A percentile compares a stretch with the other conserved stretches of the same genome.
phyloP scores from a whole-genome alignment of 2,329 filamentous ascomycete species.

The Metarhizium humberi region DNA sequence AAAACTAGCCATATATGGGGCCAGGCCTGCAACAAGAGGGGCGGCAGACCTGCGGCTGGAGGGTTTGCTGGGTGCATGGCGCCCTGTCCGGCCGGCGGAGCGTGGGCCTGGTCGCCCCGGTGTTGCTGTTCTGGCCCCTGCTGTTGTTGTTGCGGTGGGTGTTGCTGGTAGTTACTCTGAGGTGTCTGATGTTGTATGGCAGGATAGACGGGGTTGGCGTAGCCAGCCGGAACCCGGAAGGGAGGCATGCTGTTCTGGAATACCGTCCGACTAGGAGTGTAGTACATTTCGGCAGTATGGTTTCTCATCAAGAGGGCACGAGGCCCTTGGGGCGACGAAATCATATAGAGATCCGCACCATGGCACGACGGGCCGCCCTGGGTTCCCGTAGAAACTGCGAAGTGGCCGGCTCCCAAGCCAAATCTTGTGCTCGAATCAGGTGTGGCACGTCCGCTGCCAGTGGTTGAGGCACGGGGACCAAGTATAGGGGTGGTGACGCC shows the following conservation, averaged over 20 bases:
- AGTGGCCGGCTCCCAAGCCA: slow-evolving; percentile 18
- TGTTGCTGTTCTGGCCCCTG: slow-evolving; percentile 8
- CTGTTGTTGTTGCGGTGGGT: slow-evolving; percentile 13
- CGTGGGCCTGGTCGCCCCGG: neutral
- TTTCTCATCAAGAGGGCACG: slow-evolving; percentile 47
- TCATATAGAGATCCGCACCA: slow-evolving; percentile 46
- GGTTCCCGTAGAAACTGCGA: slow-evolving; percentile 13
- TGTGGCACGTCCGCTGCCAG: slow-evolving; percentile 36
- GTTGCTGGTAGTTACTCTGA: slow-evolving; percentile 7
- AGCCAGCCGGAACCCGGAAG: slow-evolving; percentile 12
- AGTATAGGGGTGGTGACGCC: slow-evolving; percentile 34
- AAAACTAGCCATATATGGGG: slow-evolving; percentile 55
- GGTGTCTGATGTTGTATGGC: neutral
- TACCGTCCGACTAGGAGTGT: slow-evolving; percentile 30
- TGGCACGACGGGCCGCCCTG: slow-evolving; percentile 16
- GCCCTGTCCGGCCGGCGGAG: slow-evolving; percentile 1
- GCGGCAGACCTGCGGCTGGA: slow-evolving; percentile 21
- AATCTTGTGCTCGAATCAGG: slow-evolving; percentile 31
- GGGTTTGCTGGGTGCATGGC: slow-evolving; percentile 30
- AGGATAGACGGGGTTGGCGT: slow-evolving; percentile 6
- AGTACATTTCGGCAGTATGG: slow-evolving; percentile 38
- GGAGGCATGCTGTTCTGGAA: slow-evolving; percentile 18
- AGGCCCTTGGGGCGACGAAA: slow-evolving; percentile 51
- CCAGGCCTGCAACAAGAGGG: slow-evolving; percentile 32
- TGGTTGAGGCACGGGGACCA: slow-evolving; percentile 24